Base-by-base conservation (phyloP, 768 basidiomycete genomes). In the Pluteus cervinus region DNA sequence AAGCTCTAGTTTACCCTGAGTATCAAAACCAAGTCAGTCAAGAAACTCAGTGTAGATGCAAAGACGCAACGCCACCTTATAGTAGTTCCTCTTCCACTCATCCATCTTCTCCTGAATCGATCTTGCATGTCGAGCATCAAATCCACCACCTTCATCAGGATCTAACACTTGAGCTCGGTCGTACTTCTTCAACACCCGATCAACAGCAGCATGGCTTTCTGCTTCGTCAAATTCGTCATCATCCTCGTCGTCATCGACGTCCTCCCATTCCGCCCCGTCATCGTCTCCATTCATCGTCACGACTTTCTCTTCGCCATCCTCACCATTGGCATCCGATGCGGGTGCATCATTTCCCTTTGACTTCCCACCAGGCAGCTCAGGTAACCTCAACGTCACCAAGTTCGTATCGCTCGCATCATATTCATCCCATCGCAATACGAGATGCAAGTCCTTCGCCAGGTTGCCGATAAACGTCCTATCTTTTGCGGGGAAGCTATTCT, bases 41-140 rank as follows among this genome's bases (percentile, higher is more conserved):
- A 22, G 17, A 29, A 8, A 9, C 8, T 30, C 21, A 33, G 40
- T 15, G 10, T 21, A 17, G 6, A 23, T 34, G 15, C 11, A 15
- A 17, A n/a, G 39, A 10, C 16, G 2, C 7, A 39, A 8, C 14
- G 2, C 5, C 36, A 92, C 92, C 74, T 71, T 72, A 62, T 98
- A 99, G 65, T 99, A 97, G 2, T 59, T 66, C 42, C 77, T 63
- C 68, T 96, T 96, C 93, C 93, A 98, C 49, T 86, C 81, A 26
- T 80, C 78, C 83, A 98, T 86, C 66, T 87, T 92, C 51, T 83
- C 77, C 47, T 77, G 69, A 22, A 92, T 44, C 23, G 76, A 76
- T 49, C 69, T 57, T 55, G 91, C 86, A 47, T 92, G 66, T 40
- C 82, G 73, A 42, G 76, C 79, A 48, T 96, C 92, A 50, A 90